Base-by-base conservation (phyloP, 2,329 filamentous ascomycete species). In the Pleurostoma richardsiae region DNA sequence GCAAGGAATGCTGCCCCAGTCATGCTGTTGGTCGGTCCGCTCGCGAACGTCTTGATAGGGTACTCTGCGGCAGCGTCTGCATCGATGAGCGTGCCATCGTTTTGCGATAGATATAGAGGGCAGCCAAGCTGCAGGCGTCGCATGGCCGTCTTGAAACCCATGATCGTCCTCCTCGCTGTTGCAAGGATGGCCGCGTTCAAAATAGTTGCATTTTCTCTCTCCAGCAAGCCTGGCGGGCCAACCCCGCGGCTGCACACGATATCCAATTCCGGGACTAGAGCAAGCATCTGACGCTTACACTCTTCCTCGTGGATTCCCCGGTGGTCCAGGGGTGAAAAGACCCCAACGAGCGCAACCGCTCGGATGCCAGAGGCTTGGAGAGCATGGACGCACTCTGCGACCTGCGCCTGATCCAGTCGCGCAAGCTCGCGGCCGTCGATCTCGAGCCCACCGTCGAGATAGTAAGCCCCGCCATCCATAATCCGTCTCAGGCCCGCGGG, bases 21-120 rank as follows among this genome's bases (percentile, higher is more conserved):
- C 60, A 76, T 71, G 46, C 72, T 76, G 49, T 80, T 80, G 0
- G 76, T 79, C 10, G 76, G 73, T 0, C 76, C 76, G 39, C 71
- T 75, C 4, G 73, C 69, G 54, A 79, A 80, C 3, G 73, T 77
- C 56, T 72, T 69, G 45, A 79, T 75, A 2, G 76, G 76, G 31
- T 70, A 67, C 39, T 72, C 59, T 1, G 72, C 70, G 3, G 76
- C 75, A 0, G 66, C 64, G 1, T 66, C 65, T 4, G 71, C 74
- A 41, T 71, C 69, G 28, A 74, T 72, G 7, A 79, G 57, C 0
- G 74, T 79, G 2, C 76, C 76, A 50, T 79, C 75, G 43, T 79
- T 79, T 41, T 77, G 70, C 0, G 75, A 77, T 5, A 80, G 59
- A 47, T 72, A 79, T 2, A 75, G 61, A 0, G 68, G 67, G 42